phyloP scores from a whole-genome alignment of 805 yeast genomes.

The Wickerhamomyces xylosicus region DNA sequence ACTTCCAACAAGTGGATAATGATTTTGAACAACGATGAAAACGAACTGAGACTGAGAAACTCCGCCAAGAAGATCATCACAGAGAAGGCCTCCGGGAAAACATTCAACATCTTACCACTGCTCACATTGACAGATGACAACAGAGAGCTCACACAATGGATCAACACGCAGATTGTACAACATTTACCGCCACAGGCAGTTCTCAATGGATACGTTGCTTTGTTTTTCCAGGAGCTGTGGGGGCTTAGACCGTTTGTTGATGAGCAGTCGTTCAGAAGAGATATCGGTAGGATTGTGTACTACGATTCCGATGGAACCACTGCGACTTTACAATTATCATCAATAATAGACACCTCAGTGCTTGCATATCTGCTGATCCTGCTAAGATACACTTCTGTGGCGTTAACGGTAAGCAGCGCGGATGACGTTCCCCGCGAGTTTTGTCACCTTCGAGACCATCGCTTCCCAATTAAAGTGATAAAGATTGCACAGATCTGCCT shows the following conservation, averaged over 20 bases:
- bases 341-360: slow-evolving; percentile 28
- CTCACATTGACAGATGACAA: slow-evolving; percentile 4
- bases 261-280: slow-evolving; percentile 22
- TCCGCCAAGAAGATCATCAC: slow-evolving; percentile 2
- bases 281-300: slow-evolving; percentile 25
- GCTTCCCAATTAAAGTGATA: slow-evolving; percentile 26
- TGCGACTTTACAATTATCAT: slow-evolving; percentile 21
- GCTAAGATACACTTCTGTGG: slow-evolving; percentile 29
- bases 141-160: slow-evolving; percentile 17
- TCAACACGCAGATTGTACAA: slow-evolving; percentile 22
- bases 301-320: too few relatives aligned
- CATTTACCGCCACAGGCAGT: slow-evolving; percentile 27
- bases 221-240: slow-evolving; percentile 32
- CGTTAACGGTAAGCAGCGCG: slow-evolving; percentile 17
- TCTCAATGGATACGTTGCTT: slow-evolving; percentile 27
- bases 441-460: slow-evolving; percentile 16
- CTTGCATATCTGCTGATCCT: slow-evolving; percentile 30
- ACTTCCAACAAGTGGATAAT: slow-evolving; percentile 12
- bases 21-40: slow-evolving; percentile 8
- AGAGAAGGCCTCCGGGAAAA: slow-evolving; percentile 3
- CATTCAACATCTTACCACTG: slow-evolving; percentile 5
- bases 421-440: neutral
- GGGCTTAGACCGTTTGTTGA: slow-evolving; percentile 37
- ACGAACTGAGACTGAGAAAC: slow-evolving; percentile 5
- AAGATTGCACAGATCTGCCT: slow-evolving; percentile 30